phyloP scores from a whole-genome alignment of 441 rosid species.

The Arabidopsis hybrid region DNA sequence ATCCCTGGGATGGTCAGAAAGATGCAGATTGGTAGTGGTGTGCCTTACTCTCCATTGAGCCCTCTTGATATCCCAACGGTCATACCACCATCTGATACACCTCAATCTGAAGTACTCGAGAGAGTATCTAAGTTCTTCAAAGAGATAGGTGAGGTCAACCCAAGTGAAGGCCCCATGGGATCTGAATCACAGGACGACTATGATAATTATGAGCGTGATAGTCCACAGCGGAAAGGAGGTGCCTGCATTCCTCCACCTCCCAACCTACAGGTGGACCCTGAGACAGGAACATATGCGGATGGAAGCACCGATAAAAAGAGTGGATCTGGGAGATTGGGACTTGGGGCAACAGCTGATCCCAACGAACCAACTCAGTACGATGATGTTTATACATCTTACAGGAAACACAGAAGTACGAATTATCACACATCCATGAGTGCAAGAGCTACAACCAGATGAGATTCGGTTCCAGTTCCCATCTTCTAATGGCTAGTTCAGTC shows the following conservation, averaged over 20 bases:
- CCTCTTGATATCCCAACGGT: constrained; percentile 95
- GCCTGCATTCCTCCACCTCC: constrained; percentile 97
- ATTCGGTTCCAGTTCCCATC: constrained; percentile 24
- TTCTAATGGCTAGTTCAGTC: constrained; percentile 22
- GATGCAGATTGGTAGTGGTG: constrained; percentile 99
- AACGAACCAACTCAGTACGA: constrained; percentile 92
- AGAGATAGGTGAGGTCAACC: constrained; percentile 93
- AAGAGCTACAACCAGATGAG: constrained; percentile 68
- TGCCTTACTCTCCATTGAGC: constrained; percentile 93
- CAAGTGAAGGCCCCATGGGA: constrained; percentile 88
- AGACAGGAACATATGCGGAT: constrained; percentile 85
- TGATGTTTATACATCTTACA: constrained; percentile 90
- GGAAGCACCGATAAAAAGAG: constrained; percentile 81
- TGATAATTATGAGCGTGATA: constrained; percentile 72
- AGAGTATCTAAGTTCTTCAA: constrained; percentile 91
- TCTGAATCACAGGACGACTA: constrained; percentile 70
- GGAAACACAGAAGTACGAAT: constrained; percentile 92
- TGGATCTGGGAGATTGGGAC: constrained; percentile 85
- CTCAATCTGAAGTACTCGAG: constrained; percentile 79
- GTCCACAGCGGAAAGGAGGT: constrained; percentile 85
- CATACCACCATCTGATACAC: constrained; percentile 82
- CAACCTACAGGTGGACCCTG: constrained; percentile 87
- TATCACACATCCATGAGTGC: constrained; percentile 96
- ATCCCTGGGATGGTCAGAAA: constrained; percentile 98
- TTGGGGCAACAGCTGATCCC: constrained; percentile 93